Base-by-base conservation (phyloP, 208 protist species). In the Crithidia sp. region DNA sequence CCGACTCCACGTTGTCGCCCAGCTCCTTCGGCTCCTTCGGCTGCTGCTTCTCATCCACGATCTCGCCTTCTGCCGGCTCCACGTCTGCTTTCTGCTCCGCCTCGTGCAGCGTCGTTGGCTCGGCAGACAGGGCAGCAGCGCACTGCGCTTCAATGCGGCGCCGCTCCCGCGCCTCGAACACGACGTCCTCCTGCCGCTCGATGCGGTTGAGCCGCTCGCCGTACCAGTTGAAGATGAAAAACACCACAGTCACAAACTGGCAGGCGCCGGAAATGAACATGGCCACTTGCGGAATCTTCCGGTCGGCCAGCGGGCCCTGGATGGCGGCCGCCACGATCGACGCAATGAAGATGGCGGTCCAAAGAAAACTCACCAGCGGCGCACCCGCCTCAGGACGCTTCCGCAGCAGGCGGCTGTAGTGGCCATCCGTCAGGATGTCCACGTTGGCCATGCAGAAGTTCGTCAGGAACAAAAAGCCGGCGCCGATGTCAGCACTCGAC, bases 181-280 rank as follows among this genome's bases (percentile, higher is more conserved):
- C 17, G 8, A 40, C 41, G 64, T 91, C 83, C 28, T 83, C 71
- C 28, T 49, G 17, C 40, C 83, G 86, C 56, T 91, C 85, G 39
- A 70, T 71, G 10, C 63, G 61, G 75, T 91, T 89, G 19, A 10
- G 58, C 16, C 65, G 36, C 84, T 94, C 89, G n/a, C 77, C 89
- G 58, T 87, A 86, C 83, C 83, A 87, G 77, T 94, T 90, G 49
- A 85, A 81, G 55, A 86, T 58, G 67, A 87, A 90, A 71, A 91
- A 75, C 41, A 89, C 6, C 7, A 66, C 64, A 4, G 82, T 77
- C 43, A 91, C 17, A 13, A 87, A 41, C 80, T 91, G 83, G n/a
- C 78, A 45, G 14, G 58, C 79, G 14, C 72, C 84, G 10, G 82
- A 76, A 49, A 91, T 68, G 60, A 74, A 85, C 5, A 86, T 60